Conservation (phyloP, 1,284 basidiomycete genomes). For the Leccinum angustisporum region DNA sequence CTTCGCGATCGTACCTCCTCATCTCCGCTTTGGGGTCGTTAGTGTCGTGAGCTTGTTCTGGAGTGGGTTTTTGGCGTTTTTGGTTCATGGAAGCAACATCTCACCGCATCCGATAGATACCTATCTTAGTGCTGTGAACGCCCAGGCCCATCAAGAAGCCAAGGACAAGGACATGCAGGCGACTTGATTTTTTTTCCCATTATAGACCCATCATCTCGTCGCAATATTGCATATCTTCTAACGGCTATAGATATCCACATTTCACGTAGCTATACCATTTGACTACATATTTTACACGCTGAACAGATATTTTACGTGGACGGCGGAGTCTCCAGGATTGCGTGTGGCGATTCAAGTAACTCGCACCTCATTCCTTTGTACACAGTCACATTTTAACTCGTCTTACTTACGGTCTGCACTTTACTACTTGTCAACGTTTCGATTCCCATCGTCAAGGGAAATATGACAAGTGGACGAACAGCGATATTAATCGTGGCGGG, state of each 20-base stretch:
- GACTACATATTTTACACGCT: constrained; percentile 1
- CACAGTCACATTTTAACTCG: too few species aligned
- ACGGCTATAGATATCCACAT: constrained; percentile 11
- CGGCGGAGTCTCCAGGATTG: background rate
- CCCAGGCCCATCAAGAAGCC: constrained; percentile 17
- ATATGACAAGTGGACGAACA: too few species aligned
- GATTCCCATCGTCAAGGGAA: too few species aligned
- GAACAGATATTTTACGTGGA: background rate
- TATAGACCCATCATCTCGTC: background rate
- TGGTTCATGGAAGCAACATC: constrained; percentile 7
- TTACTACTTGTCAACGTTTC: background rate
- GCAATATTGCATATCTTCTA: constrained; percentile 15
- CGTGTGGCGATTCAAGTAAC: too few species aligned
- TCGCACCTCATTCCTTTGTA: background rate
- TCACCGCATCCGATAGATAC: constrained; percentile 36
- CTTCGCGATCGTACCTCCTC: constrained; percentile 76
- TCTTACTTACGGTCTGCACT: too few species aligned
- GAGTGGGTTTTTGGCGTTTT: constrained; percentile 54
- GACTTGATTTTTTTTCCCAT: background rate
- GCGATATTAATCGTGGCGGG: too few species aligned
- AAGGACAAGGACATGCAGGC: background rate
- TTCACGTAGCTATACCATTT: constrained; percentile 15
- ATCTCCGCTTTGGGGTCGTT: constrained; percentile 76
- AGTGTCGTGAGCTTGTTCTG: constrained; percentile 83
- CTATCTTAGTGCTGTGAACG: constrained; percentile 49